A percentile compares a stretch with the other conserved stretches of the same genome.
Conservation (phyloP, 2,329 filamentous ascomycete genomes). For the Penicillium sumatraense region DNA sequence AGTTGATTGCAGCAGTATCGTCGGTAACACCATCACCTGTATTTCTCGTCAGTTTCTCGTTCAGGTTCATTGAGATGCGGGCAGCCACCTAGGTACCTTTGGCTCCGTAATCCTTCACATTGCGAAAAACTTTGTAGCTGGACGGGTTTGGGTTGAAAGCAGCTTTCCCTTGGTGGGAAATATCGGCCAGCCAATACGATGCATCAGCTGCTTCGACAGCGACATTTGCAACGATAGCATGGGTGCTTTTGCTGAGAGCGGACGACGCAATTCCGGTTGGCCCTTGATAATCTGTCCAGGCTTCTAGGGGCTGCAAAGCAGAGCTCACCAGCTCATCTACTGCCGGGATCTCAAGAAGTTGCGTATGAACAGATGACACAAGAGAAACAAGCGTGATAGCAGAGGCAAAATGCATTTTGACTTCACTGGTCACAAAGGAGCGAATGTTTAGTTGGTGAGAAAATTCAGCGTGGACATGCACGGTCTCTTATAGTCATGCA, state of each 20-base stretch:
- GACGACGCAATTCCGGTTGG: slow-evolving; percentile 13
- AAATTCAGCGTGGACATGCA: slow-evolving; percentile 5
- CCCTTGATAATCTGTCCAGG: slow-evolving; percentile 21
- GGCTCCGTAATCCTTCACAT: slow-evolving; percentile 39
- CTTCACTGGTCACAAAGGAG: neutral
- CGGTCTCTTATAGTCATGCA: slow-evolving; percentile 16
- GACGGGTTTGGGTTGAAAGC: slow-evolving; percentile 33
- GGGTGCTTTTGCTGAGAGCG: neutral
- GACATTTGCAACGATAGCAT: neutral
- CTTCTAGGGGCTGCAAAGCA: slow-evolving; percentile 18
- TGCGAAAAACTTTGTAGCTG: slow-evolving; percentile 33
- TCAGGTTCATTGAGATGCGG: slow-evolving; percentile 22
- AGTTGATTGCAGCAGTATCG: slow-evolving; percentile 61
- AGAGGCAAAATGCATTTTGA: slow-evolving; percentile 23
- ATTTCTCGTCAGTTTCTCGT: slow-evolving; percentile 25
- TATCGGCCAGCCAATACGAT: slow-evolving; percentile 38
- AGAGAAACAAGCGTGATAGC: slow-evolving; percentile 17
- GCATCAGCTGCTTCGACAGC: slow-evolving; percentile 11
- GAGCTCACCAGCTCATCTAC: slow-evolving; percentile 23
- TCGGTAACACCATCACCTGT: slow-evolving; percentile 56
- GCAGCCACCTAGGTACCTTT: slow-evolving; percentile 30
- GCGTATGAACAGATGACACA: slow-evolving; percentile 22
- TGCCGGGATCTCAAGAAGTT: slow-evolving; percentile 22
- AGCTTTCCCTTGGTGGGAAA: slow-evolving; percentile 37
- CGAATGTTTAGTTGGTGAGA: no score